These are phyloP conservation scores for Ophiostoma piceae DNA, from an alignment of 2,329 filamentous ascomycete species.

Conservation along the genomic window DNA sequence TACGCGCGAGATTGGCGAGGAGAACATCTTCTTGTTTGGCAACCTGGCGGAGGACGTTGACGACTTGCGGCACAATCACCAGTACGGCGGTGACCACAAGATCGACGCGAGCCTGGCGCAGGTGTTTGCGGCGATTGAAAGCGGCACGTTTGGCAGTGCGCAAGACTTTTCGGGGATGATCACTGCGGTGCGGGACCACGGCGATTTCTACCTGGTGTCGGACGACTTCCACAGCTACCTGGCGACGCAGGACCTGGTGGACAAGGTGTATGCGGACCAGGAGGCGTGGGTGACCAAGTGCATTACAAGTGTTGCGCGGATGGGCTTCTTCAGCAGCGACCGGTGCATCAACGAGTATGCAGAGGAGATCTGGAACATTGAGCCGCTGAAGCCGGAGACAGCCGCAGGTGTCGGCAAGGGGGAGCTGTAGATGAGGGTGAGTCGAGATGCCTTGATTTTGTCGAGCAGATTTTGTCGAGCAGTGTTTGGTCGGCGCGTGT, in stretches of 20 bases:
- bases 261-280: constrained; percentile 85
- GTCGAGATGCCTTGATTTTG: background rate
- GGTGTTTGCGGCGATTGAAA: constrained; percentile 80
- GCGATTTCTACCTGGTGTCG: constrained; percentile 95
- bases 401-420: constrained; percentile 20
- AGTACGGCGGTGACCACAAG: constrained; percentile 69
- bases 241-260: constrained; percentile 83
- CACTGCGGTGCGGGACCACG: constrained; percentile 80
- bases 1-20: constrained; percentile 90
- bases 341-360: constrained; percentile 97
- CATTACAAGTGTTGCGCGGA: constrained; percentile 80
- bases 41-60: constrained; percentile 95
- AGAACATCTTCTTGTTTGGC: constrained; percentile 98
- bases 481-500: background rate
- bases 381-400: constrained; percentile 59
- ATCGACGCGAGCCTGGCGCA: constrained; percentile 70
- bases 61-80: constrained; percentile 84
- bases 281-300: constrained; percentile 89
- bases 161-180: constrained; percentile 77
- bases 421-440: background rate
- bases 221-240: constrained; percentile 97
- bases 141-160: constrained; percentile 73
- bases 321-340: constrained; percentile 97
- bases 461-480: background rate
- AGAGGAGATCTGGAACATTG: constrained; percentile 93